These are phyloP conservation scores for Mrakia gelida DNA, from an alignment of 768 basidiomycete genomes.

Conservation along the genomic window DNA sequence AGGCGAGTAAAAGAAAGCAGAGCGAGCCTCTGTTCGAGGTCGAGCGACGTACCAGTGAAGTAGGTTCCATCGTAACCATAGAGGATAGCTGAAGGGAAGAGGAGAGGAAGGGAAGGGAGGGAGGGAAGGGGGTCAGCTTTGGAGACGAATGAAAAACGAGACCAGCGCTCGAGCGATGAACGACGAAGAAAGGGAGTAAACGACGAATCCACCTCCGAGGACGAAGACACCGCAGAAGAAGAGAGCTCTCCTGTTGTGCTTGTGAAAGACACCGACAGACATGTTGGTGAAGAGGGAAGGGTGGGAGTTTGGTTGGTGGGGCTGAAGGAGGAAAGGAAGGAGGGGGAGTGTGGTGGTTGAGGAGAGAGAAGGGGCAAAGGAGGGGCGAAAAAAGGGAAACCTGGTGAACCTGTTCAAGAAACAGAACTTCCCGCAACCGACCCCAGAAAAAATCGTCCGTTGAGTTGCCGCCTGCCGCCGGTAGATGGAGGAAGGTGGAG, in stretches of 20 bases:
- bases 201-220: not conserved
- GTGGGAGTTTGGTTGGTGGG: not conserved
- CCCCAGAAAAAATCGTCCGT: too few species aligned
- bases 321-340: not conserved
- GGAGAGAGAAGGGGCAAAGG: constrained; percentile 4
- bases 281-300: not conserved
- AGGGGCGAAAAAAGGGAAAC: too few species aligned
- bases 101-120: too few species aligned
- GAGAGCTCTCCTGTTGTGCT: constrained; percentile 1
- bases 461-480: too few species aligned
- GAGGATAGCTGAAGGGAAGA: constrained; percentile 29
- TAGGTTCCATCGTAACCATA: constrained; percentile 41
- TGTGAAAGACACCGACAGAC: constrained; percentile 25
- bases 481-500: too few species aligned
- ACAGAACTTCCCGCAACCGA: too few species aligned
- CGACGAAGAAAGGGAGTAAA: not conserved
- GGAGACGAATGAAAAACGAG: not conserved
- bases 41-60: constrained; percentile 34
- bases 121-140: not conserved
- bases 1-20: not conserved
- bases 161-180: not conserved
- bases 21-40: not conserved
- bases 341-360: constrained; percentile 1
- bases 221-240: constrained; percentile 7
- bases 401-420: too few species aligned